These are phyloP conservation scores for Colletotrichum gloeosporioides DNA, from an alignment of 2,329 filamentous ascomycete species.

Conservation along the genomic window DNA sequence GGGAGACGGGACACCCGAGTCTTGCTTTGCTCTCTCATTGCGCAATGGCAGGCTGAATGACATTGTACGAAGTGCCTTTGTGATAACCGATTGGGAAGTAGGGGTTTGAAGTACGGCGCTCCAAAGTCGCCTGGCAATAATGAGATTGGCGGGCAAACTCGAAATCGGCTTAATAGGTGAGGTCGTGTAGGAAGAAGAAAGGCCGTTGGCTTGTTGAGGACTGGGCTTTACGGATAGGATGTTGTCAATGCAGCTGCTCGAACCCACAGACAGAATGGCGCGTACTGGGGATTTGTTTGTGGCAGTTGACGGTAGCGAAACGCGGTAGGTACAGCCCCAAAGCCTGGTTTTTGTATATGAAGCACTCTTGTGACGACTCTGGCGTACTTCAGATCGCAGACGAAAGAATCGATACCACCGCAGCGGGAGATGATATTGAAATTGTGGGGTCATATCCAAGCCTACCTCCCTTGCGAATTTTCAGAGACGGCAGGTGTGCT, in stretches of 20 bases:
- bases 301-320: neutral
- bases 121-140: neutral
- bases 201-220: neutral
- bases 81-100: neutral
- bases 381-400: neutral
- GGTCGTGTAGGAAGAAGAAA: neutral
- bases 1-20: neutral
- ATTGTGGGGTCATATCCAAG: neutral
- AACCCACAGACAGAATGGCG: neutral
- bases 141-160: neutral
- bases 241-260: neutral
- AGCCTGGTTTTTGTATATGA: neutral
- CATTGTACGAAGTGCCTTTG: neutral
- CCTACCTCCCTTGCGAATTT: neutral
- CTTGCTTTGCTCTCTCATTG: neutral
- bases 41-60: neutral
- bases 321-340: neutral
- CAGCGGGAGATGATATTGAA: neutral
- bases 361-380: neutral
- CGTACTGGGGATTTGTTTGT: neutral
- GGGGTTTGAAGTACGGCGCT: neutral
- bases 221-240: neutral
- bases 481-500: neutral
- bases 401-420: neutral
- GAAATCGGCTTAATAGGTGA: neutral